Evolutionary conservation across 352 stramenopile genomes (phyloP).

Genomic region (Globisporangium perplexum): DNA sequence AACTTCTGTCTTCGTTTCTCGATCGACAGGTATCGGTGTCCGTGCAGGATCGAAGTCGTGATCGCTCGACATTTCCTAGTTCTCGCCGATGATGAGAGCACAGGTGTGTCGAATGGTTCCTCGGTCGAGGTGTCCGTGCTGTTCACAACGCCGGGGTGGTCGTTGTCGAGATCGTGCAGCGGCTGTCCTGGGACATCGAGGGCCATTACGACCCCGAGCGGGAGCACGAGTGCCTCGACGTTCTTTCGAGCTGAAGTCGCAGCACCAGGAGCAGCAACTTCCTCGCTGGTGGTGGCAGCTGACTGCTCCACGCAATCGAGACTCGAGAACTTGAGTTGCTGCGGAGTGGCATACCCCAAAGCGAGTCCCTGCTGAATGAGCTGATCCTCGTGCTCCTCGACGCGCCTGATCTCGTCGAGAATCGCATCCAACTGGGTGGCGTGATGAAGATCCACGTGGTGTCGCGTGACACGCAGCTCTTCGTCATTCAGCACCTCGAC

Average conservation of each 20-base stretch:
- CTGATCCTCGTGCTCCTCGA: conserved; percentile 35
- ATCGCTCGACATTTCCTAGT: conserved; percentile 15
- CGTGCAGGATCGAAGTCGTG: conserved; percentile 13
- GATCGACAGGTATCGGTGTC: conserved; percentile 17
- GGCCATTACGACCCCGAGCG: conserved; percentile 45
- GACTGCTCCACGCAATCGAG: background rate
- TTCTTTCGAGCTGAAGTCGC: background rate
- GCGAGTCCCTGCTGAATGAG: conserved; percentile 33
- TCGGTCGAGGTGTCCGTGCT: background rate
- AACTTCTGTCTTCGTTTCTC: conserved; percentile 50
- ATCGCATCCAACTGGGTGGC: conserved; percentile 42
- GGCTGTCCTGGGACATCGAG: conserved; percentile 18
- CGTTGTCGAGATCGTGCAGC: background rate
- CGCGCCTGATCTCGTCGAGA: conserved; percentile 34
- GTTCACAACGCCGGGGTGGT: too few species aligned
- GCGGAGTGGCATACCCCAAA: conserved; percentile 15
- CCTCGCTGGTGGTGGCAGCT: background rate
- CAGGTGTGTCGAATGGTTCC: background rate
- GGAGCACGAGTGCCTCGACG: conserved; percentile 17
- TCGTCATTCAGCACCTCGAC: conserved; percentile 51
- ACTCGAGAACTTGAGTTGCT: conserved; percentile 8
- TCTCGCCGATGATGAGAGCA: conserved; percentile 5
- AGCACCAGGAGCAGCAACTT: too few species aligned
- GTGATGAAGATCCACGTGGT: conserved; percentile 20
- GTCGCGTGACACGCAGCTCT: conserved; percentile 25